Percentiles rank a stretch among this genome's conserved stretches.
These are phyloP conservation scores for Begonia peltatifolia DNA, from an alignment of 306 rosid species.

Conservation along the genomic window DNA sequence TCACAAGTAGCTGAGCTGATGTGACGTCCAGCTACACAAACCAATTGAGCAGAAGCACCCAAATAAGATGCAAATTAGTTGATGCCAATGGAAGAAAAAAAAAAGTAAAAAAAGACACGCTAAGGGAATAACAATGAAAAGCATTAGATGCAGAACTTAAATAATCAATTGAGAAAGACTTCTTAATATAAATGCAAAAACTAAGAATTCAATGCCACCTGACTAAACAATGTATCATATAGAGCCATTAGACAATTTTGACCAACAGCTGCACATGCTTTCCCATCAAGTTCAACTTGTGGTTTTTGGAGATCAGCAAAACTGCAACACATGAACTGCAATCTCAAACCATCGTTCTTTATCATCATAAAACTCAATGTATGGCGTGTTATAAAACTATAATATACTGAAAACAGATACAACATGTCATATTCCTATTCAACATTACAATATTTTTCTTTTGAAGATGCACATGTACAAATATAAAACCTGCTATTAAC, in stretches of 20 bases:
- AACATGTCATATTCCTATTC: no score
- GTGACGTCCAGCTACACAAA: conserved; percentile 71
- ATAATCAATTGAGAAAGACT: background rate
- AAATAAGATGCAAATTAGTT: conserved; percentile 1
- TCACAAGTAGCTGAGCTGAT: conserved; percentile 94
- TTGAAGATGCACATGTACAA: background rate
- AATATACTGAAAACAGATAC: no score
- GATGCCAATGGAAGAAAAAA: conserved; percentile 5
- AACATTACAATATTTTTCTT: no score
- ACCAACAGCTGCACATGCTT: conserved; percentile 99
- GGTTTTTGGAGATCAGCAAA: conserved; percentile 98
- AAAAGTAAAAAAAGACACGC: background rate
- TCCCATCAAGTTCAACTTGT: conserved; percentile 88
- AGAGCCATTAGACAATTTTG: conserved; percentile 89
- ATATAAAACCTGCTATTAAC: conserved; percentile 66
- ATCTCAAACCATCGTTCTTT: background rate
- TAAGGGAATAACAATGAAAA: background rate
- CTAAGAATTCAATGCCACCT: conserved; percentile 30
- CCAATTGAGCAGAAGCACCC: conserved; percentile 11
- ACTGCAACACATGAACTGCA: conserved; percentile 17
- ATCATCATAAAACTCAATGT: background rate
- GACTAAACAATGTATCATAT: conserved; percentile 73
- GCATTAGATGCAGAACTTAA: background rate
- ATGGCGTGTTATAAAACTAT: no score
- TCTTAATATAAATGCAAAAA: background rate